These are phyloP conservation scores for Dipteronia sinensis DNA, from an alignment of 345 rosid species.

Conservation along the genomic window DNA sequence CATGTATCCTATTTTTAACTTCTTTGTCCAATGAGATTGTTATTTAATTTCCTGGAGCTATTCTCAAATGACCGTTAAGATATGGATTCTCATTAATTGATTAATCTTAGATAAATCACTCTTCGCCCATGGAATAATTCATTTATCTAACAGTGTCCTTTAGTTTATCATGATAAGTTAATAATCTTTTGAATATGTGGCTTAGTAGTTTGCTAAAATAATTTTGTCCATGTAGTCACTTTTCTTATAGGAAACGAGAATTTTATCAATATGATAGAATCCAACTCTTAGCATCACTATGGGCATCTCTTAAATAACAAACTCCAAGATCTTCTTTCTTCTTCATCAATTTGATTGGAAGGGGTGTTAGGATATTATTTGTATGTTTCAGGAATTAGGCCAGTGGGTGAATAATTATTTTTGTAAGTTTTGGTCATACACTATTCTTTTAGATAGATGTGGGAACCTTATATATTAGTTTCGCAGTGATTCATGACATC, in stretches of 20 bases:
- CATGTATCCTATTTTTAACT: background rate
- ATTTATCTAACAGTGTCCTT: background rate
- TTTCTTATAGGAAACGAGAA: background rate
- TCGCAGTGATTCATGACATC: background rate
- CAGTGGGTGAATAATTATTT: background rate
- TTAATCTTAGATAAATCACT: background rate
- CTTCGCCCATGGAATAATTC: constrained; percentile 5
- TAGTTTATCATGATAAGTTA: background rate
- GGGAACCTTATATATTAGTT: background rate
- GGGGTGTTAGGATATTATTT: background rate
- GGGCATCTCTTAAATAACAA: background rate
- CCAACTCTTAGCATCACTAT: background rate
- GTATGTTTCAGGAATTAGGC: background rate
- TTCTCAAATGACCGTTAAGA: background rate
- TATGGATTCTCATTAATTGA: background rate
- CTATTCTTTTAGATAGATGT: background rate
- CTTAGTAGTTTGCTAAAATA: background rate
- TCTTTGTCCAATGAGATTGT: background rate
- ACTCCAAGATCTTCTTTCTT: background rate
- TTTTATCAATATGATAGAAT: background rate
- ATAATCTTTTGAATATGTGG: background rate
- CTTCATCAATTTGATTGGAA: background rate
- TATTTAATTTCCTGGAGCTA: background rate
- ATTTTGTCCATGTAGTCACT: background rate
- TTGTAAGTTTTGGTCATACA: background rate